Percentiles rank a stretch among this genome's conserved stretches.
These are phyloP conservation scores for Saccharomyces pastorianus DNA, from an alignment of 1,139 yeast species.

Conservation along the genomic window DNA sequence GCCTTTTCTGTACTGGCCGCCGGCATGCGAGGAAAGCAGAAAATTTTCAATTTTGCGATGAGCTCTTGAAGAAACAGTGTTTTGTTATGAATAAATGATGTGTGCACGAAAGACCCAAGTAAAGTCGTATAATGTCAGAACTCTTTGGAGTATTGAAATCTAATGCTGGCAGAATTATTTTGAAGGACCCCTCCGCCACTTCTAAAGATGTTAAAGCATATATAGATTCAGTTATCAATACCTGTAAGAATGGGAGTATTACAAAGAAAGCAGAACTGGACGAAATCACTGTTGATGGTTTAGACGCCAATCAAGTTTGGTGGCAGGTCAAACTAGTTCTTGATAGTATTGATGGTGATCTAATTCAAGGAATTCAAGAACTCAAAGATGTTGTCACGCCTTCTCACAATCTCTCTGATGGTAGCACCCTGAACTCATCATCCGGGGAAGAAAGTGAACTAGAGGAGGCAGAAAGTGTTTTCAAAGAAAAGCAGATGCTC, in stretches of 20 bases:
- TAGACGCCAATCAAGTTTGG: conserved; percentile 88
- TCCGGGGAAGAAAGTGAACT: conserved; percentile 14
- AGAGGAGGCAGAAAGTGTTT: conserved; percentile 6
- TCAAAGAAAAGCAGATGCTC: background rate
- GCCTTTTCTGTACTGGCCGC: background rate
- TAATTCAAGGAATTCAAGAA: conserved; percentile 43
- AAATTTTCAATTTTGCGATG: background rate
- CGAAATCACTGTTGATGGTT: conserved; percentile 74
- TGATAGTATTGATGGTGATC: conserved; percentile 55
- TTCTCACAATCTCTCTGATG: conserved; percentile 4
- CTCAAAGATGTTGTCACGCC: conserved; percentile 32
- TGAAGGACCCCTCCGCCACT: conserved; percentile 14
- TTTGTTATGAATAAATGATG: no score
- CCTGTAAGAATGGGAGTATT: conserved; percentile 14
- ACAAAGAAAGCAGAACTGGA: conserved; percentile 62
- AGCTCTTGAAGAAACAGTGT: background rate
- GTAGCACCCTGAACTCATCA: conserved; percentile 6
- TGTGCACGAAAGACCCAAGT: background rate
- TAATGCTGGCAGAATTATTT: conserved; percentile 18
- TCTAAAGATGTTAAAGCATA: conserved; percentile 20
- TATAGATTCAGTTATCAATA: conserved; percentile 25
- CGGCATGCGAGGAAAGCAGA: background rate
- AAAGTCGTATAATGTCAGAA: conserved; percentile 9
- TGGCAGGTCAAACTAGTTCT: conserved; percentile 83
- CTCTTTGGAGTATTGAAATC: conserved; percentile 14